Percentiles rank a stretch among this genome's conserved stretches.
Evolutionary conservation across 257 asterid genomes (phyloP).

Genomic region (Solanum pimpinellifolium): DNA sequence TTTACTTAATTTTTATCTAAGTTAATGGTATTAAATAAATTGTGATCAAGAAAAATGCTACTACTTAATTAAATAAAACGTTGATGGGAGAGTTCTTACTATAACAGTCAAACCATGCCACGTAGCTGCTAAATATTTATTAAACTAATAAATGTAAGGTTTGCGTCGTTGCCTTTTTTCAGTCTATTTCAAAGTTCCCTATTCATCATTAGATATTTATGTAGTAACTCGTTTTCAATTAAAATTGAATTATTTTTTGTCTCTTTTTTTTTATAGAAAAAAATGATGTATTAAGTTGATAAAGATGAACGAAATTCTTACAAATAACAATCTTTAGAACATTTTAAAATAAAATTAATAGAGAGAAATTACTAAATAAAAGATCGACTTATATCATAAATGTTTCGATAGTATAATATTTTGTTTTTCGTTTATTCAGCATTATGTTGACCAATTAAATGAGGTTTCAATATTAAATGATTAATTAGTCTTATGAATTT

Average conservation of each 20-base stretch:
- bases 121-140: background rate
- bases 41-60: no score
- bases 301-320: background rate
- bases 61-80: no score
- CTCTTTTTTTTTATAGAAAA: background rate
- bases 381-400: background rate
- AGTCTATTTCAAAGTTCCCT: background rate
- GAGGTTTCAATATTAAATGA: background rate
- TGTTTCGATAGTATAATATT: background rate
- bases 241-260: background rate
- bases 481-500: background rate
- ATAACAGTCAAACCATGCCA: slow-evolving; percentile 1
- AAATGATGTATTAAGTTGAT: background rate
- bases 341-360: no score
- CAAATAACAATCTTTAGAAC: no score
- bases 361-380: background rate
- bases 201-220: background rate
- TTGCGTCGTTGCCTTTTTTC: background rate
- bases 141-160: background rate
- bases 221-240: background rate
- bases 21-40: background rate
- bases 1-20: background rate
- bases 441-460: background rate
- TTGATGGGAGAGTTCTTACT: background rate
- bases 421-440: background rate